Conservation (phyloP, 2,329 filamentous ascomycete species). For the Escovopsis sp. region DNA sequence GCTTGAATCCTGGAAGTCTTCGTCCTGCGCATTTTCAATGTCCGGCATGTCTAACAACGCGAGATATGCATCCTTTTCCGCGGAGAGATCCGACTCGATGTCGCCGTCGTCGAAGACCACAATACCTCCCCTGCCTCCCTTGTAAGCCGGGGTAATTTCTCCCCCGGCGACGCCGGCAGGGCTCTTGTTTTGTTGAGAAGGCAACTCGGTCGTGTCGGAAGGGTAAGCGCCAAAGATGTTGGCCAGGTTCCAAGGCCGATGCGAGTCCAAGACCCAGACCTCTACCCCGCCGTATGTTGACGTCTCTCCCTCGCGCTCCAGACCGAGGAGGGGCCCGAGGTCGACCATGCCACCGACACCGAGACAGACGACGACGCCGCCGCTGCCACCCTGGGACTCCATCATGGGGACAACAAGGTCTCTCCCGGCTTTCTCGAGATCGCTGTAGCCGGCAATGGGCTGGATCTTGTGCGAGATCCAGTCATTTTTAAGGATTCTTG, state of each 20-base stretch:
- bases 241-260: constrained; percentile 84
- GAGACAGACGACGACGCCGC: constrained; percentile 80
- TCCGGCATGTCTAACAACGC: constrained; percentile 86
- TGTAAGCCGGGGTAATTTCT: constrained; percentile 55
- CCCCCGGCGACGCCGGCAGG: constrained; percentile 57
- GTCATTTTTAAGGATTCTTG: constrained; percentile 85
- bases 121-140: constrained; percentile 68
- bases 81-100: constrained; percentile 64
- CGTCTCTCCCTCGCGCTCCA: constrained; percentile 49
- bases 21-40: constrained; percentile 60
- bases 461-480: constrained; percentile 97
- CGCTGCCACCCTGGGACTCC: constrained; percentile 65
- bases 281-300: constrained; percentile 68
- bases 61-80: constrained; percentile 69
- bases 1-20: constrained; percentile 38
- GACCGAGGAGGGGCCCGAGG: constrained; percentile 61
- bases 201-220: constrained; percentile 31
- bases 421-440: constrained; percentile 65
- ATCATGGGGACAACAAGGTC: constrained; percentile 77
- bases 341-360: constrained; percentile 89
- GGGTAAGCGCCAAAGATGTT: constrained; percentile 78
- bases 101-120: constrained; percentile 94
- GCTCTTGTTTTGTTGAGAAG: constrained; percentile 34
- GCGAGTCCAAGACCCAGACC: constrained; percentile 84
- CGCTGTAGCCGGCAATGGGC: constrained; percentile 81